These are phyloP conservation scores for Candida sp. DNA, from an alignment of 1,139 yeast species.

Conservation along the genomic window DNA sequence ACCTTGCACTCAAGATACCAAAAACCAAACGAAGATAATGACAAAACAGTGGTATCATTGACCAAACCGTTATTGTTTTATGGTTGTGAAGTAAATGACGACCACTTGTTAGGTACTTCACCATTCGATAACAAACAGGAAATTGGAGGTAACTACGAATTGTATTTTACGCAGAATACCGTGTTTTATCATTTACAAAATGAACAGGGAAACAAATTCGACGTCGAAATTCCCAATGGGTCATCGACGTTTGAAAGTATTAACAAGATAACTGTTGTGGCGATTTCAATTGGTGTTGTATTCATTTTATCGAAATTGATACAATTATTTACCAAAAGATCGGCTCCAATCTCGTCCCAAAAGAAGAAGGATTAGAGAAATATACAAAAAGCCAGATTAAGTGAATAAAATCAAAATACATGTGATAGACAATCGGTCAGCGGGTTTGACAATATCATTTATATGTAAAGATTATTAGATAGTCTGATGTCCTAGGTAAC, in stretches of 20 bases:
- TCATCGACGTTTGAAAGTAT: conserved; percentile 12
- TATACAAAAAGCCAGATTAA: too few relatives aligned
- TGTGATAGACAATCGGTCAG: too few relatives aligned
- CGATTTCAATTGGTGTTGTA: conserved; percentile 9
- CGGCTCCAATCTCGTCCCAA: not conserved
- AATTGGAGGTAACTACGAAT: conserved; percentile 35
- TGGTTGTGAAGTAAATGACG: conserved; percentile 32
- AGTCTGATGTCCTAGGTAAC: too few relatives aligned
- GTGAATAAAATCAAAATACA: too few relatives aligned
- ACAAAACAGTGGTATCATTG: conserved; percentile 9
- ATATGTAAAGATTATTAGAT: too few relatives aligned
- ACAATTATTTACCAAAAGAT: conserved; percentile 2
- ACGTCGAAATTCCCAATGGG: conserved; percentile 20
- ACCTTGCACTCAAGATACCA: conserved; percentile 41
- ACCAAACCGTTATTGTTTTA: conserved; percentile 25
- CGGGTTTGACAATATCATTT: too few relatives aligned
- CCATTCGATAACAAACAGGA: conserved; percentile 32
- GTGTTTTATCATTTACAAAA: conserved; percentile 33
- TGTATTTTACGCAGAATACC: conserved; percentile 39
- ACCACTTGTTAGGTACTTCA: conserved; percentile 24
- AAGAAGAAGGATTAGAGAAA: not conserved
- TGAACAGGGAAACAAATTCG: conserved; percentile 5
- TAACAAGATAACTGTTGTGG: conserved; percentile 13
- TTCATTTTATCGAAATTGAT: conserved; percentile 8
- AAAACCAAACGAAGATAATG: conserved; percentile 17